Conservation (phyloP, 2,329 filamentous ascomycete genomes). For the Ophiocordyceps sinensis region DNA sequence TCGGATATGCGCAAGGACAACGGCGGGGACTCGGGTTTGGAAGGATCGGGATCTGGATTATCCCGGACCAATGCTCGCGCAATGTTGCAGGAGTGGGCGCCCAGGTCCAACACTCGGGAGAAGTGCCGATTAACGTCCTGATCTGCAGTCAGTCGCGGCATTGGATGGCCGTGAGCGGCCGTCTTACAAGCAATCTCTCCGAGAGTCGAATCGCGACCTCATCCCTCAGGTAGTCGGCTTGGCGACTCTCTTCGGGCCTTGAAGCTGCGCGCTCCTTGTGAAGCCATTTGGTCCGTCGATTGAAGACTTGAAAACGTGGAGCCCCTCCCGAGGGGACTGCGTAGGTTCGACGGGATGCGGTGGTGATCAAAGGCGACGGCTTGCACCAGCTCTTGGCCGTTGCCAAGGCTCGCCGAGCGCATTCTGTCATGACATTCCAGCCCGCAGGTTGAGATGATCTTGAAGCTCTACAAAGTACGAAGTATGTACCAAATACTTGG, state of each 20-base stretch:
- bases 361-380: constrained; percentile 6
- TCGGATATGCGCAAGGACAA: constrained; percentile 57
- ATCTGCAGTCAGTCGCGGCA: background rate
- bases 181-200: constrained; percentile 61
- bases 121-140: constrained; percentile 89
- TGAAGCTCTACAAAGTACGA: no score
- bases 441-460: no score
- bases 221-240: constrained; percentile 85
- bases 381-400: constrained; percentile 12
- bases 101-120: constrained; percentile 73
- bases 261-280: constrained; percentile 78
- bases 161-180: background rate
- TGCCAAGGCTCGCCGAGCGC: constrained; percentile 9
- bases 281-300: constrained; percentile 70
- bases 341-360: constrained; percentile 39
- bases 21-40: constrained; percentile 45
- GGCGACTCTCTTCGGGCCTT: constrained; percentile 55
- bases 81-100: constrained; percentile 91
- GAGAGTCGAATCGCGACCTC: constrained; percentile 76
- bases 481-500: no score
- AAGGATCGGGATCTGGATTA: constrained; percentile 47
- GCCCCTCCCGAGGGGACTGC: constrained; percentile 65
- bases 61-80: constrained; percentile 63
- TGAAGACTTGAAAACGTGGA: constrained; percentile 82
- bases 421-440: constrained; percentile 16